These are phyloP conservation scores for Fusarium verticillioides DNA, from an alignment of 2,329 filamentous ascomycete species.

Conservation along the genomic window DNA sequence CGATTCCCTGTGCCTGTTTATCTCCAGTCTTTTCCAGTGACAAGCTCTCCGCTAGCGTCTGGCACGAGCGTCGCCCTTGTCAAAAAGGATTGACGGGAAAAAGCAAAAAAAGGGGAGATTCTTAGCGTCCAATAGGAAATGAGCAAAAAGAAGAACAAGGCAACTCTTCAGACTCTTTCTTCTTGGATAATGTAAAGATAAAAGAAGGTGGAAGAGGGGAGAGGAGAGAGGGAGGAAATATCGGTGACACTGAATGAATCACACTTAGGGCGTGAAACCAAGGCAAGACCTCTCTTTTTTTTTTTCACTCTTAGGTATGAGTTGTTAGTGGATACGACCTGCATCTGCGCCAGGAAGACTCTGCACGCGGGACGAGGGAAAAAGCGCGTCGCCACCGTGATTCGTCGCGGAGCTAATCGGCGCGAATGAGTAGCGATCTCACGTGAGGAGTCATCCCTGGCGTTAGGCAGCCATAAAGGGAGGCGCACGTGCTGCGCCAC, in stretches of 20 bases:
- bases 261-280: conserved; percentile 25
- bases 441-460: conserved; percentile 46
- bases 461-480: conserved; percentile 47
- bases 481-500: conserved; percentile 39
- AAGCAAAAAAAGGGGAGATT: conserved; percentile 34
- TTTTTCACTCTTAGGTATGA: conserved; percentile 14
- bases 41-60: conserved; percentile 43
- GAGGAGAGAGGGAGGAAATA: conserved; percentile 1
- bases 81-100: conserved; percentile 30
- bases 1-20: conserved; percentile 39
- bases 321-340: conserved; percentile 25
- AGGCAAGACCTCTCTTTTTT: conserved; percentile 20
- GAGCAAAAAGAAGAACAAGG: conserved; percentile 27
- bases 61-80: conserved; percentile 44
- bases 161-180: background rate
- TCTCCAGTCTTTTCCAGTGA: conserved; percentile 27
- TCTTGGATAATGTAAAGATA: no score
- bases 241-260: conserved; percentile 38
- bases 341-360: conserved; percentile 16
- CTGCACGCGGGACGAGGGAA: conserved; percentile 28
- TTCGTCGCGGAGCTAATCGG: conserved; percentile 34
- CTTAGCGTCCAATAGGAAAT: conserved; percentile 23
- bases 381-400: conserved; percentile 40
- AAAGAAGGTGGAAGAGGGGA: background rate
- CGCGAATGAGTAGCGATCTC: conserved; percentile 52